phyloP scores from a whole-genome alignment of 2,329 filamentous ascomycete genomes.

The Ascochyta koolunga region DNA sequence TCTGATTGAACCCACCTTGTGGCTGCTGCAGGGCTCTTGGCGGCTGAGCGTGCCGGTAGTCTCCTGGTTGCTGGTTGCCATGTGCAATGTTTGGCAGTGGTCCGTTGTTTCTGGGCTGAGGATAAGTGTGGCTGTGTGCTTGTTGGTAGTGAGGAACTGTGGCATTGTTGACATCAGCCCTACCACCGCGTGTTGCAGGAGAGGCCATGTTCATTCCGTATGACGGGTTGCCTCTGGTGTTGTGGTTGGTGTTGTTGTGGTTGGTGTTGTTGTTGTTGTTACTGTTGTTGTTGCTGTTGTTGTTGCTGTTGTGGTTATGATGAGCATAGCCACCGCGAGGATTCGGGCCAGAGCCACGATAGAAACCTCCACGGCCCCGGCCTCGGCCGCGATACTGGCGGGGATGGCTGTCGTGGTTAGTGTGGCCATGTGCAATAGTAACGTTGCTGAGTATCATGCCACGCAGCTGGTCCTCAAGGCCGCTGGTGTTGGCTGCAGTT shows the following conservation, averaged over 20 bases:
- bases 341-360: conserved; percentile 18
- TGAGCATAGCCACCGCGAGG: conserved; percentile 11
- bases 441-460: conserved; percentile 65
- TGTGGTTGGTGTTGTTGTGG: no score
- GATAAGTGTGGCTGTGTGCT: neutral
- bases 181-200: conserved; percentile 17
- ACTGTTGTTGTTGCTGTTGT: no score
- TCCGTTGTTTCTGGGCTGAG: conserved; percentile 10
- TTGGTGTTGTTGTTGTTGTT: no score
- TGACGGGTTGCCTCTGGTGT: conserved; percentile 13
- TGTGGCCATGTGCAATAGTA: conserved; percentile 30
- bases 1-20: conserved; percentile 12
- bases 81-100: conserved; percentile 1
- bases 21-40: conserved; percentile 33
- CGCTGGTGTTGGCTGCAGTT: conserved; percentile 14
- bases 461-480: conserved; percentile 62
- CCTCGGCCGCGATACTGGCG: conserved; percentile 32
- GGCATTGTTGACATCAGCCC: conserved; percentile 10
- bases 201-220: conserved; percentile 6
- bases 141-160: conserved; percentile 16
- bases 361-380: conserved; percentile 24
- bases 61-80: neutral
- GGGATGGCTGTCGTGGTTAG: conserved; percentile 24
- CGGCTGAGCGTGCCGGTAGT: conserved; percentile 10
- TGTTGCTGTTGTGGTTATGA: conserved; percentile 13